Base-by-base conservation (phyloP, 768 basidiomycete species). In the Tulasnella sp. region DNA sequence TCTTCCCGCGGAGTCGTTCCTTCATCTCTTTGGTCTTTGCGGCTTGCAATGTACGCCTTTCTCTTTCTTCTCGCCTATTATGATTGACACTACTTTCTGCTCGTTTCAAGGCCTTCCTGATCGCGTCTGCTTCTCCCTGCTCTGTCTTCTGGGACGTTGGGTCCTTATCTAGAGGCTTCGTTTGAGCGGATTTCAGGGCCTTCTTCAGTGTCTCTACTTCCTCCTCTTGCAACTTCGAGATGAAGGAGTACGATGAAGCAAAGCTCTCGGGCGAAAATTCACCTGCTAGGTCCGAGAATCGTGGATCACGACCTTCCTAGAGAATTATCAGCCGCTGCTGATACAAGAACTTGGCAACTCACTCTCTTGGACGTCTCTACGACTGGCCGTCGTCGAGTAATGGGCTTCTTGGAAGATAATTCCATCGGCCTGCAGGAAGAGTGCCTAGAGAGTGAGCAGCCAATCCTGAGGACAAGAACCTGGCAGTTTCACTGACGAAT, bases 241-340 rank as follows among this genome's bases (percentile, higher is more conserved):
- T 70, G 63, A 96, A 95, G 1, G 68, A 68, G 58, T 93, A 95
- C 28, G 79, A 76, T 39, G 74, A 62, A 16, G 71, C 74, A 63
- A 87, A 91, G 29, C 76, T 76, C 40, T 77, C 65, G 0, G 71
- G 59, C 13, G 80, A 76, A 57, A 82, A 78, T 54, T 76, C 70
- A 12, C 89, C 89, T 12, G 82, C 70, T 7, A 83, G 65, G 24
- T 78, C 72, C 24, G 83, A 68, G 66, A 96, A 96, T 41, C 91
- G 77, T 1, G 92, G 91, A 66, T 96, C 91, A 27, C 90, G 77
- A 12, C 79, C 63, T 65, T 80, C 76, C 89, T 92, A 41, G 12
- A 41, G 22, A 35, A 37, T 9, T 2, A 25, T 19, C 4, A 34
- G 13, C 34, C 49, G 20, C 33, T 25, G 53, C 35, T 37, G 45